Base-by-base conservation (phyloP, 352 stramenopile genomes). In the Pythium brassicae region DNA sequence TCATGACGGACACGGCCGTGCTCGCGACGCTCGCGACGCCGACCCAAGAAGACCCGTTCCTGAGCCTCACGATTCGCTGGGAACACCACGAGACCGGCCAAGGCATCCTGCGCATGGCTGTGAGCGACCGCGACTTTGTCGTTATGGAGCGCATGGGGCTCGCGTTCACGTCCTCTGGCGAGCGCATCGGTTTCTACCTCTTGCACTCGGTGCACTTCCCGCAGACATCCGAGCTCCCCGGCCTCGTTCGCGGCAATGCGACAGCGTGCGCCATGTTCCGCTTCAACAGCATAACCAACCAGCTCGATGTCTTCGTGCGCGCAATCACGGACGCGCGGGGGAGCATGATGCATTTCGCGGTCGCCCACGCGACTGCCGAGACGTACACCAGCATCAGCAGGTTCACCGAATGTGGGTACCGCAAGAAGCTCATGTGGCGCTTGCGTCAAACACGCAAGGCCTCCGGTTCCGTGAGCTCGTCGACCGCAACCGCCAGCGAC, bases 271-370 rank as follows among this genome's bases (percentile, higher is more conserved):
- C 67, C 48, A 48, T 83, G 4, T 80, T 73, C 37, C 66, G 65
- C 39, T 22, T 4, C 70, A 85, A 45, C 44, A 66, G 2, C 11
- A 53, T 1, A 66, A 66, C 6, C 19, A 43, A 34, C 37, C 40
- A 66, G 19, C 61, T 84, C 17, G 72, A 84, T 29, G 32, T 82
- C 1, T 82, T 66, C 44, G 65, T 79, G 49, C 70, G 68, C 43
- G 69, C 61, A 1, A 73, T 78, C 49, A 57, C 66, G 27, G 62
- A 71, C 2, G 66, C 74, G 0, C 66, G 73, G 45, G 71, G 74
- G 4, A 50, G 66, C 23, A 43, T 66, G 1, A 50, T 68, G 0
- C 59, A 70, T 4, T 66, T 68, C 49, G 49, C 67, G 25, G 64
- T 65, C 8, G 68, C 77, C 44, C 63, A 62, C 11, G 53, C 73